phyloP scores from a whole-genome alignment of 1,284 basidiomycete species.

The Ceratobasidium sp. region DNA sequence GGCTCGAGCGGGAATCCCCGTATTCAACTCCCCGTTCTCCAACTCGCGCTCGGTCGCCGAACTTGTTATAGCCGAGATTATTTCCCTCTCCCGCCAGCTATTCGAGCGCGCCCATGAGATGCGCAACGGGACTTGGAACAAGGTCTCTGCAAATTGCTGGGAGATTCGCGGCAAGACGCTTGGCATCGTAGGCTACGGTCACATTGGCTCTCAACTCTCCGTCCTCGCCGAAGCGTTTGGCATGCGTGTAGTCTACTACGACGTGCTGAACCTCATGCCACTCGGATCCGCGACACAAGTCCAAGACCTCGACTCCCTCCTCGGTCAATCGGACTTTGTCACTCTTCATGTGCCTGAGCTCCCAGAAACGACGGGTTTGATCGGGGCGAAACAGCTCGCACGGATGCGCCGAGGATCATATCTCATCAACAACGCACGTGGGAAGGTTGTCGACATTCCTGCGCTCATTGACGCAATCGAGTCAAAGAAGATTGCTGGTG shows the following conservation, averaged over 20 bases:
- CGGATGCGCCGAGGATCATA: slow-evolving; percentile 97
- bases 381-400: slow-evolving; percentile 81
- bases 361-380: slow-evolving; percentile 96
- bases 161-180: slow-evolving; percentile 98
- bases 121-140: slow-evolving; percentile 95
- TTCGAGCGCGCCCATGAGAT: slow-evolving; percentile 92
- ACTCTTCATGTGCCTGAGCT: slow-evolving; percentile 97
- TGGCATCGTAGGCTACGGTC: slow-evolving; percentile 98
- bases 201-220: slow-evolving; percentile 97
- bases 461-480: slow-evolving; percentile 88
- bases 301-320: slow-evolving; percentile 83
- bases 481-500: slow-evolving; percentile 91
- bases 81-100: slow-evolving; percentile 95
- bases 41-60: slow-evolving; percentile 99
- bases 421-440: slow-evolving; percentile 98
- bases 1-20: slow-evolving; percentile 91
- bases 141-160: slow-evolving; percentile 98
- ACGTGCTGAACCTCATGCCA: slow-evolving; percentile 98
- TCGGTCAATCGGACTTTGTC: slow-evolving; percentile 91
- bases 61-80: slow-evolving; percentile 95
- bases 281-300: slow-evolving; percentile 94
- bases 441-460: slow-evolving; percentile 94
- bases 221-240: slow-evolving; percentile 98
- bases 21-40: slow-evolving; percentile 99
- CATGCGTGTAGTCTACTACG: slow-evolving; percentile 96